Percentiles rank a stretch among this genome's conserved stretches.
Conservation (phyloP, 768 basidiomycete species). For the Multifurca ochricompacta region DNA sequence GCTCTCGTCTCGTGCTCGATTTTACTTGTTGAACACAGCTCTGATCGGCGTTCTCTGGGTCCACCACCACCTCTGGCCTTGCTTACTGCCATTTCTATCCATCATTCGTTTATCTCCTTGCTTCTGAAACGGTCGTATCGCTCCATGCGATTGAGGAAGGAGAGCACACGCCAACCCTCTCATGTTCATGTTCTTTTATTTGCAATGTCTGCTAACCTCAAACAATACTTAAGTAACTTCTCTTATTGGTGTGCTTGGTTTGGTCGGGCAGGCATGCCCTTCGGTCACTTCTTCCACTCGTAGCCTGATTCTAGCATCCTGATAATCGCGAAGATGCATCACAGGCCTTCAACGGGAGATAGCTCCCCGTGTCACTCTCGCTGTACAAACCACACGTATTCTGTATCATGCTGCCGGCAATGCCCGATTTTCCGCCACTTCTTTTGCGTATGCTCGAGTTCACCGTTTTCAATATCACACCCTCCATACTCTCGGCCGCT, state of each 20-base stretch:
- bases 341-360: constrained; percentile 59
- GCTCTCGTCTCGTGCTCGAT: not conserved
- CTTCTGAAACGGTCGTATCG: constrained; percentile 32
- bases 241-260: constrained; percentile 47
- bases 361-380: constrained; percentile 54
- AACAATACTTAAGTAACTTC: no score
- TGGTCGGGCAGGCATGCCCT: constrained; percentile 33
- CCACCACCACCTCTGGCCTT: constrained; percentile 59
- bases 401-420: constrained; percentile 6
- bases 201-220: constrained; percentile 41
- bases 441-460: constrained; percentile 57
- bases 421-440: not conserved
- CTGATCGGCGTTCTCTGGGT: constrained; percentile 56
- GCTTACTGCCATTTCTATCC: no score
- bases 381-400: constrained; percentile 43
- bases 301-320: not conserved
- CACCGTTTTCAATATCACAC: constrained; percentile 52
- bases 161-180: constrained; percentile 74
- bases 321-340: constrained; percentile 33
- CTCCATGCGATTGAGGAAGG: constrained; percentile 66
- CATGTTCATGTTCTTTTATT: constrained; percentile 56
- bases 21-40: constrained; percentile 37
- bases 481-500: constrained; percentile 48
- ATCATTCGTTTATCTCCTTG: not conserved
- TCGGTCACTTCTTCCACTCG: not conserved